phyloP scores from a whole-genome alignment of 208 protist genomes.

The Perkinsela sp. region DNA sequence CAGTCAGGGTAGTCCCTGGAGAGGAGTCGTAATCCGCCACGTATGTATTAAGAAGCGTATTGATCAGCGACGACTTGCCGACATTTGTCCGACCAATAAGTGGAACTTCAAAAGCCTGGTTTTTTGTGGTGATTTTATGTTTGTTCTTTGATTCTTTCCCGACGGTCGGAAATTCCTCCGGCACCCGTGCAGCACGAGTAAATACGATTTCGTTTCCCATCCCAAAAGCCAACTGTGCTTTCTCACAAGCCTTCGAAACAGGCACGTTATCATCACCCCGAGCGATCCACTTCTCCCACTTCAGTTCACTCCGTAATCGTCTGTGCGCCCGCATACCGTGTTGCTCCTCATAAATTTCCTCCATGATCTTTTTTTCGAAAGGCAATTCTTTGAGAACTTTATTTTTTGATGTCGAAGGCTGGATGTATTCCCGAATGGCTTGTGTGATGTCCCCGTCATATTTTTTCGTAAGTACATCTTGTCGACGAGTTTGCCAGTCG shows the following conservation, averaged over 20 bases:
- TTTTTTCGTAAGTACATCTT: not conserved
- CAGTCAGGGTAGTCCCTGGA: conserved; percentile 32
- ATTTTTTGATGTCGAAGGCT: not conserved
- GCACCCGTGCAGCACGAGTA: not conserved
- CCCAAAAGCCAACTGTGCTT: conserved; percentile 49
- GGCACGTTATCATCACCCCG: conserved; percentile 57
- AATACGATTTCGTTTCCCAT: conserved; percentile 12
- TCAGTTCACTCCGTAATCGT: conserved; percentile 34
- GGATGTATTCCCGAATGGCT: not conserved
- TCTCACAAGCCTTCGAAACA: conserved; percentile 31
- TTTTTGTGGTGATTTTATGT: not conserved
- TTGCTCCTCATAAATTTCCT: conserved; percentile 51
- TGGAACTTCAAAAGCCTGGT: conserved; percentile 15
- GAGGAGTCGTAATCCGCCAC: conserved; percentile 42
- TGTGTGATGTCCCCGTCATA: not conserved
- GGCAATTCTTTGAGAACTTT: conserved; percentile 6
- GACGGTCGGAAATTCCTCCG: not conserved
- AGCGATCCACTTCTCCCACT: conserved; percentile 64
- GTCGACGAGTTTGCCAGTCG: not conserved
- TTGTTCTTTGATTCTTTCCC: not conserved
- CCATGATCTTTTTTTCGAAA: conserved; percentile 42
- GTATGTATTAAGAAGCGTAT: conserved; percentile 44
- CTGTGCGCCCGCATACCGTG: conserved; percentile 47
- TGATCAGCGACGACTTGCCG: conserved; percentile 54
- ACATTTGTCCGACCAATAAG: conserved; percentile 48